Evolutionary conservation across 345 rosid species (phyloP).

Genomic region (Eucalyptus curtisii): DNA sequence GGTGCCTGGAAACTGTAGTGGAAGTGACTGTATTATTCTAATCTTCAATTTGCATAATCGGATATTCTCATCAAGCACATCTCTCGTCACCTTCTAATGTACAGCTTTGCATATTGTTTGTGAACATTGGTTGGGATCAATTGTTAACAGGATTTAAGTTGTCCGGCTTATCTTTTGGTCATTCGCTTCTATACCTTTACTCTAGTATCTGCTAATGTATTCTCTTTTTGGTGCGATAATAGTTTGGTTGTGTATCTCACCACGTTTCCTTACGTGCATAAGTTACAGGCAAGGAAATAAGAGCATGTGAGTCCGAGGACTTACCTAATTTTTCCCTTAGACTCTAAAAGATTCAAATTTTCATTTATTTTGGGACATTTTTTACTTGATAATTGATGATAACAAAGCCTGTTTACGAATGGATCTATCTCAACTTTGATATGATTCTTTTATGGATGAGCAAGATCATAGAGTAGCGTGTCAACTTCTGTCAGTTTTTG

Average conservation of each 20-base stretch:
- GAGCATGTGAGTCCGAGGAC: neutral
- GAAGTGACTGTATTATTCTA: neutral
- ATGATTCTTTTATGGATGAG: neutral
- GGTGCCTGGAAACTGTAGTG: neutral
- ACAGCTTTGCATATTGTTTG: neutral
- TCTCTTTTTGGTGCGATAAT: neutral
- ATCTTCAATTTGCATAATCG: neutral
- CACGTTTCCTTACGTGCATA: neutral
- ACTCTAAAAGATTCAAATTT: neutral
- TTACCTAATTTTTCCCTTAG: neutral
- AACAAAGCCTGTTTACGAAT: neutral
- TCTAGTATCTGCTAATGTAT: neutral
- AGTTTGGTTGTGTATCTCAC: neutral
- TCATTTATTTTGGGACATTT: neutral
- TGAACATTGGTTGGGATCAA: neutral
- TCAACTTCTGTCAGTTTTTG: neutral
- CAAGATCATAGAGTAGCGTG: neutral
- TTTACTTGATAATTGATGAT: neutral
- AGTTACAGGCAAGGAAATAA: neutral
- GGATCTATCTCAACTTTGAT: neutral
- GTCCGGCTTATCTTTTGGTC: neutral
- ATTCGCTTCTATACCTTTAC: neutral
- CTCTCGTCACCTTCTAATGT: neutral
- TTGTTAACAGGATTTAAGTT: neutral
- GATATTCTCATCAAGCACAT: neutral